Percentiles rank a stretch among this genome's conserved stretches.
Conservation (phyloP, 2,329 filamentous ascomycete species). For the Chaetomiaceae sp. region DNA sequence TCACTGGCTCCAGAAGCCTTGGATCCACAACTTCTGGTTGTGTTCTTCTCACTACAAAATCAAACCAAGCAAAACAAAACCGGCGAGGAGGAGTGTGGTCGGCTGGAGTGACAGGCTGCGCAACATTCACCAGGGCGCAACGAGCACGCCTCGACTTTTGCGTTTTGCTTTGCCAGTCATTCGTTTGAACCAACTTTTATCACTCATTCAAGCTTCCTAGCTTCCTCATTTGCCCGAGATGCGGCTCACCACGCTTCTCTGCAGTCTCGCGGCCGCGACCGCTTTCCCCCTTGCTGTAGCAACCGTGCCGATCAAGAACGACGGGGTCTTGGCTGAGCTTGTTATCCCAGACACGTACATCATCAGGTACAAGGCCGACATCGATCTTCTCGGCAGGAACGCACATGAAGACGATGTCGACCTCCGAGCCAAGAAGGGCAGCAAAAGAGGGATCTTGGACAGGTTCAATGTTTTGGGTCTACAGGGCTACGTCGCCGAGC, state of each 20-base stretch:
- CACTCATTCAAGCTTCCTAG: too few relatives aligned
- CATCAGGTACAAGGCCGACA: slow-evolving; percentile 37
- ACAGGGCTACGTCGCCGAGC: slow-evolving; percentile 32
- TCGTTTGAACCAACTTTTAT: too few relatives aligned
- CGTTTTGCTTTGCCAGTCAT: too few relatives aligned
- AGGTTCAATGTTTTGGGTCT: slow-evolving; percentile 26
- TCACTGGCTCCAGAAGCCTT: too few relatives aligned
- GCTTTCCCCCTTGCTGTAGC: background rate
- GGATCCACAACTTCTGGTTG: too few relatives aligned
- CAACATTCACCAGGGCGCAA: too few relatives aligned
- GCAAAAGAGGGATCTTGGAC: slow-evolving; percentile 32
- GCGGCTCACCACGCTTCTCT: background rate
- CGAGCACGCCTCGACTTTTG: too few relatives aligned
- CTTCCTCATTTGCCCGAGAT: background rate
- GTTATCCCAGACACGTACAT: slow-evolving; percentile 39
- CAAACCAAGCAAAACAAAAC: too few relatives aligned
- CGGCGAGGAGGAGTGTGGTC: too few relatives aligned
- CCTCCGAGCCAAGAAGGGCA: slow-evolving; percentile 34
- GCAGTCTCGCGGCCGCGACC: background rate
- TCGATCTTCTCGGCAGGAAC: slow-evolving; percentile 26
- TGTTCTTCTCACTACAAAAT: too few relatives aligned
- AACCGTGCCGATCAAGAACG: slow-evolving; percentile 10
- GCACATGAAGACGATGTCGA: slow-evolving; percentile 14
- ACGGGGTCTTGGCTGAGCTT: background rate
- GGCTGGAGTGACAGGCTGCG: too few relatives aligned